Evolutionary conservation across 768 basidiomycete species (phyloP).

Genomic region (Kwoniella sp.): DNA sequence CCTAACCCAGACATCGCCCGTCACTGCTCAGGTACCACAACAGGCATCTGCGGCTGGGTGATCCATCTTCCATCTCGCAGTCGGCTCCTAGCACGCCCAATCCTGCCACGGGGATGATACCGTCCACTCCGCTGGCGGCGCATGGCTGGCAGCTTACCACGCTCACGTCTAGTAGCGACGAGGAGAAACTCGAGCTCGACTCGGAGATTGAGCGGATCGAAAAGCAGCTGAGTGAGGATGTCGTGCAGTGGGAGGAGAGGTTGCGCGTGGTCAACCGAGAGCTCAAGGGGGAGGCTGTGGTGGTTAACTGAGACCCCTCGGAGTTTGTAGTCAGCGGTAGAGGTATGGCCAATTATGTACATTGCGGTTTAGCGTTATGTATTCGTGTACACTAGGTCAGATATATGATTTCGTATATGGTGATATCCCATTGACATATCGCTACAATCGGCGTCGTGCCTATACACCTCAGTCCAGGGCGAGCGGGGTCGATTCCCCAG

Average conservation of each 20-base stretch:
- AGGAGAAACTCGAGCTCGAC: constrained; percentile 60
- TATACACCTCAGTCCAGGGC: no score
- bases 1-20: constrained; percentile 55
- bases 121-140: constrained; percentile 29
- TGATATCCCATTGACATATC: no score
- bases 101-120: constrained; percentile 2
- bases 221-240: constrained; percentile 61
- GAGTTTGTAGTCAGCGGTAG: no score
- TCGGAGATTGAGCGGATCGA: constrained; percentile 68
- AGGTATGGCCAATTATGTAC: no score
- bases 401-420: no score
- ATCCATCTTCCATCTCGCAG: constrained; percentile 53
- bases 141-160: constrained; percentile 42
- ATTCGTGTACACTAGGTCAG: no score
- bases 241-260: constrained; percentile 67
- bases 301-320: no score
- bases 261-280: constrained; percentile 62
- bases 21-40: constrained; percentile 85
- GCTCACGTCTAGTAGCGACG: constrained; percentile 25
- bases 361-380: no score
- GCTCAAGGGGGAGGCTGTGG: constrained; percentile 50
- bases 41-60: constrained; percentile 71
- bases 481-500: no score
- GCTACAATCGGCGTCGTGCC: no score
- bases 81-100: background rate